Percentiles rank a stretch among this genome's conserved stretches.
phyloP scores from a whole-genome alignment of 1,284 basidiomycete species.

The Athelia sp. region DNA sequence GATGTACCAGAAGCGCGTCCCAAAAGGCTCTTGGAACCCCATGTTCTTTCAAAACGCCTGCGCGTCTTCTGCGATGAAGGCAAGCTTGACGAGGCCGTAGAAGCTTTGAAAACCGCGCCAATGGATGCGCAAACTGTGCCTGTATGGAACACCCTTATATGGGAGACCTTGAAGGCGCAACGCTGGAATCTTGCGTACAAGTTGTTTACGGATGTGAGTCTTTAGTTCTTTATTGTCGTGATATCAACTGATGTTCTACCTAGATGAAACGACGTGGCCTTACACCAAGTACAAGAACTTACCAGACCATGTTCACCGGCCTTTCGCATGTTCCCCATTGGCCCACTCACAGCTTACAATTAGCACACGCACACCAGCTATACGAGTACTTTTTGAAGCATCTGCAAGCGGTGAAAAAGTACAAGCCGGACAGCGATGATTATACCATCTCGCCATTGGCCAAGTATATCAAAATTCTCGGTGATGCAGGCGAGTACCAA shows the following conservation, averaged over 20 bases:
- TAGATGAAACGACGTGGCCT: slow-evolving; percentile 81
- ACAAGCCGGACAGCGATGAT: slow-evolving; percentile 40
- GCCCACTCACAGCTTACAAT: slow-evolving; percentile 48
- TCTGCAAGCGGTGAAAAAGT: slow-evolving; percentile 38
- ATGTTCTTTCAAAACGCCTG: slow-evolving; percentile 52
- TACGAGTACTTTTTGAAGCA: slow-evolving; percentile 52
- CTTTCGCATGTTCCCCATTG: slow-evolving; percentile 55
- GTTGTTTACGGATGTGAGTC: slow-evolving; percentile 65
- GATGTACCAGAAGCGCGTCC: background rate
- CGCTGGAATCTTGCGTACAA: slow-evolving; percentile 53
- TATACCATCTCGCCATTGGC: slow-evolving; percentile 43
- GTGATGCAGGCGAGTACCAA: slow-evolving; percentile 48
- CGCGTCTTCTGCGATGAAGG: slow-evolving; percentile 47
- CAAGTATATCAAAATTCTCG: slow-evolving; percentile 61
- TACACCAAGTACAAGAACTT: slow-evolving; percentile 60
- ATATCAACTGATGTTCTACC: background rate
- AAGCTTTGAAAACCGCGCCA: slow-evolving; percentile 58
- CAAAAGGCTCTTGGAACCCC: slow-evolving; percentile 44
- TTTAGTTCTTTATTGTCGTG: slow-evolving; percentile 4
- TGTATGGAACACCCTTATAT: slow-evolving; percentile 74
- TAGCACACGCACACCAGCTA: slow-evolving; percentile 51
- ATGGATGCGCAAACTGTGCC: slow-evolving; percentile 62
- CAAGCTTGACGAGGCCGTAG: slow-evolving; percentile 53
- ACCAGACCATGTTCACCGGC: slow-evolving; percentile 58
- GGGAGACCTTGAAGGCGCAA: slow-evolving; percentile 47